Base-by-base conservation (phyloP, 2,329 filamentous ascomycete species). In the Fusarium paranaense region DNA sequence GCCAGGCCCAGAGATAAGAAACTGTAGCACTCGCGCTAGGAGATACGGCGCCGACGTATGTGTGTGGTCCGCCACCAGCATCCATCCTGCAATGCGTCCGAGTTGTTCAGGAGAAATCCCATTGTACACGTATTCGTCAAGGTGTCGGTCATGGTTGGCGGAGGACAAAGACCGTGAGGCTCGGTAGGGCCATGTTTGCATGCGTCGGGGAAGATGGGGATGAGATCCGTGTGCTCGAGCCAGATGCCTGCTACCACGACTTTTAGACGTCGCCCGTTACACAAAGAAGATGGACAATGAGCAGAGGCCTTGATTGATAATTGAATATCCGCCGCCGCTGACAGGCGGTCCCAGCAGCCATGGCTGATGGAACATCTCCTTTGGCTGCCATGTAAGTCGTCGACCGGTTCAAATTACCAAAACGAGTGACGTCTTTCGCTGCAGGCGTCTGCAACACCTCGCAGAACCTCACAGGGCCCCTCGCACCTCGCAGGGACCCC, bases 401-500 rank as follows among this genome's bases (percentile, higher is more conserved):
- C 33, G 60, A 47, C 67, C 74, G 75, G 72, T 68, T 78, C 65
- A 64, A 69, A 66, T 72, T 78, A 69, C 76, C 75, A 68, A 77
- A 74, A 71, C 8, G 35, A 78, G 76, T 78, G 76, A 78, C 76
- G 75, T 78, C 75, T 71, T 52, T 75, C 50, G 64, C 72, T 72
- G 69, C 71, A 76, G 71, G 72, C 56, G 27, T 61, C 62, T 65
- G 64, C 58, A 75, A 71, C 62, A 72, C 59, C 59, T 72, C 52
- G 68, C 64, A 72, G 72, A 71, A 69, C 59, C 66, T 75, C 65
- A 61, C 69, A 76, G 75, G 66, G 64, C 63, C 64, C n/a, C 71
- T 42, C 47, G 62, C 56, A 58, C 52, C 60, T 58, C 70, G 70
- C 63, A 76, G 74, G 74, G 71, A 76, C 75, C 76, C 76, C 76